These are phyloP conservation scores for Podila clonocystis DNA, from an alignment of 192 early-diverging fungal genomes.

Conservation along the genomic window DNA sequence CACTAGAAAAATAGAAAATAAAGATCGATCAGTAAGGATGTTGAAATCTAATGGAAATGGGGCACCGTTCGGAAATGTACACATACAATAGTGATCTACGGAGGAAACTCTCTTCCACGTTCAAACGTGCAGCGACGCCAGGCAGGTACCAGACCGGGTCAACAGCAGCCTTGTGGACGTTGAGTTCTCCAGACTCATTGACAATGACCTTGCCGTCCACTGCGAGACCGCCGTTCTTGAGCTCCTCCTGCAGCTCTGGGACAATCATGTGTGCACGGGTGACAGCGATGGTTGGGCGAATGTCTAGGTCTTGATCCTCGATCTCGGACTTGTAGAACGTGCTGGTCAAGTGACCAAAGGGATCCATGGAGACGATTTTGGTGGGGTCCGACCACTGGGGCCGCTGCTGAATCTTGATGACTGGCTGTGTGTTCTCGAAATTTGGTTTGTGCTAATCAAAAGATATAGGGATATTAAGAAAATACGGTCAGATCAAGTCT, in stretches of 20 bases:
- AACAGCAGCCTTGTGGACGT: conserved; percentile 91
- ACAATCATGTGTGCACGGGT: conserved; percentile 97
- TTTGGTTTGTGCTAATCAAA: conserved; percentile 80
- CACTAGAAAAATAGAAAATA: conserved; percentile 44
- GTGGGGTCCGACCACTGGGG: conserved; percentile 82
- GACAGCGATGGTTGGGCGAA: conserved; percentile 92
- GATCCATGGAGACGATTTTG: conserved; percentile 95
- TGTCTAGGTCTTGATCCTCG: conserved; percentile 73
- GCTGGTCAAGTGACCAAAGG: conserved; percentile 86
- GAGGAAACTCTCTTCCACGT: conserved; percentile 86
- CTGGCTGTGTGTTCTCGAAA: conserved; percentile 88
- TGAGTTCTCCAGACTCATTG: conserved; percentile 81
- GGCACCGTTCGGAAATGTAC: too few relatives aligned
- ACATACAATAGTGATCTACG: conserved; percentile 85
- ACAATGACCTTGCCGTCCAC: conserved; percentile 89
- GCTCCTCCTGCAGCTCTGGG: conserved; percentile 84
- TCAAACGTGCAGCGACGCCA: conserved; percentile 89
- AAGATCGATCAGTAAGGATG: conserved; percentile 3
- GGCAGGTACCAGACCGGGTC: conserved; percentile 97
- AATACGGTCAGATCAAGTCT: not conserved
- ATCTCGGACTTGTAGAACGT: conserved; percentile 69
- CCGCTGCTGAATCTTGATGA: conserved; percentile 81
- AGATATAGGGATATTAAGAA: not conserved
- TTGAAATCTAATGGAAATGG: conserved; percentile 1
- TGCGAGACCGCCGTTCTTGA: conserved; percentile 67